Evolutionary conservation across 495 filamentous ascomycete genomes (phyloP), one percentile per base, ranked within the genome.

Genomic region (Glarea lozoyensis): DNA sequence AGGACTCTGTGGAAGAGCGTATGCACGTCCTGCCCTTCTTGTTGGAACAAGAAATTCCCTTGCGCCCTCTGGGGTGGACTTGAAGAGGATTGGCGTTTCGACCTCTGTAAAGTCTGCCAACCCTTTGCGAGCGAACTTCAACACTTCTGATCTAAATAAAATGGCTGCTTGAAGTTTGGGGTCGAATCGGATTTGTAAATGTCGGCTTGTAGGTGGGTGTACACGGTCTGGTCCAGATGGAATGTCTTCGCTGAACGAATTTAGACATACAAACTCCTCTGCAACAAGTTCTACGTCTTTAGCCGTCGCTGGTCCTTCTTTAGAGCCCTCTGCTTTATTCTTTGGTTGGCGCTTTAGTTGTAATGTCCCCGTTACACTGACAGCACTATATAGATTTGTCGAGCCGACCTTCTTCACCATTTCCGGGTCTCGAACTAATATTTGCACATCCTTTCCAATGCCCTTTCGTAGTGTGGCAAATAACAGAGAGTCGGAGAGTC

Each of bases 41-140:
- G 90, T 93, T 0, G 92, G 92, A 2, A 98, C 88, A n/a, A 98
- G 55, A 49, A 97, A 98, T 61, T 98, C 92, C 20, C 90, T 68
- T 1, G 92, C 93, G 7, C 92, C 92, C 64, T 98, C 92, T 0
- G 92, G 90, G 0, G 93, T 97, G 3, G 90, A 95, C 67, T 95
- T 97, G 73, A 98, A 98, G 12, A 98, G 68, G 11, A 95, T 59
- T 2, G 92, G 92, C 0, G 92, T 98, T 54, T 97, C 93, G 30
- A 96, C 72, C 48, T 96, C 85, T 4, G 76, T 58, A 51, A 94
- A 94, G 0, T 62, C 64, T 5, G 64, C 56, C 39, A 92, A 62
- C 9, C 70, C 60, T 18, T 68, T 54, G 15, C 80, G 69, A 42
- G 82, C 72, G 24, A 60, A 40, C 21, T 59, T 59, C 27, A 69